These are phyloP conservation scores for Trichomonas gallinae DNA, from an alignment of 208 protist species.

Conservation along the genomic window DNA sequence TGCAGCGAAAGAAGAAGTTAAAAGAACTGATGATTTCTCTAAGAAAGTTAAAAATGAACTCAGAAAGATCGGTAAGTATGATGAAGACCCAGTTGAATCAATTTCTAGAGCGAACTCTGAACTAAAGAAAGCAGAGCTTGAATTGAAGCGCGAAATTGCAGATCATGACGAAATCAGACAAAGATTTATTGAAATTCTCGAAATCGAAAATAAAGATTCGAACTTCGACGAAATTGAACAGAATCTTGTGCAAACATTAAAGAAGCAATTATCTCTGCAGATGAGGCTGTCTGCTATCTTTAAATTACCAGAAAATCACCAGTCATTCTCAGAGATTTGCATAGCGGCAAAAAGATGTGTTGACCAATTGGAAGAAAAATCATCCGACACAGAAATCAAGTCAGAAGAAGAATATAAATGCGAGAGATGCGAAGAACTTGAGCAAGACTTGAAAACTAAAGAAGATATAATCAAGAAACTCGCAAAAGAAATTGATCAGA, in stretches of 20 bases:
- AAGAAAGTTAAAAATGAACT: neutral
- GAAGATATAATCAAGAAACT: neutral
- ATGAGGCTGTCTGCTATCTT: neutral
- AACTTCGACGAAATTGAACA: neutral
- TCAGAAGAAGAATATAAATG: neutral
- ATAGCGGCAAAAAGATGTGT: neutral
- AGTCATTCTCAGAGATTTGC: neutral
- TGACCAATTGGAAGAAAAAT: neutral
- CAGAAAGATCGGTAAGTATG: neutral
- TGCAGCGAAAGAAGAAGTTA: neutral
- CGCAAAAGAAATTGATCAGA: neutral
- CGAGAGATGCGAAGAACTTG: neutral
- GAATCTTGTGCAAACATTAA: neutral
- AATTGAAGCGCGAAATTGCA: neutral
- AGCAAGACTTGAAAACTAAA: neutral
- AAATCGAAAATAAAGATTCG: neutral
- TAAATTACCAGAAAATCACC: neutral
- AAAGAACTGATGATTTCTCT: neutral
- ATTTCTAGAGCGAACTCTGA: neutral
- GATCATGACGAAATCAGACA: neutral
- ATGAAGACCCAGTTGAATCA: neutral
- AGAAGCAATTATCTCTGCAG: neutral
- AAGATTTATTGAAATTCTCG: neutral
- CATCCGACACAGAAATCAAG: neutral
- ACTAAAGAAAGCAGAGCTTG: neutral